phyloP scores from a whole-genome alignment of 441 rosid species.

The Bocquillonia castaneifolia region DNA sequence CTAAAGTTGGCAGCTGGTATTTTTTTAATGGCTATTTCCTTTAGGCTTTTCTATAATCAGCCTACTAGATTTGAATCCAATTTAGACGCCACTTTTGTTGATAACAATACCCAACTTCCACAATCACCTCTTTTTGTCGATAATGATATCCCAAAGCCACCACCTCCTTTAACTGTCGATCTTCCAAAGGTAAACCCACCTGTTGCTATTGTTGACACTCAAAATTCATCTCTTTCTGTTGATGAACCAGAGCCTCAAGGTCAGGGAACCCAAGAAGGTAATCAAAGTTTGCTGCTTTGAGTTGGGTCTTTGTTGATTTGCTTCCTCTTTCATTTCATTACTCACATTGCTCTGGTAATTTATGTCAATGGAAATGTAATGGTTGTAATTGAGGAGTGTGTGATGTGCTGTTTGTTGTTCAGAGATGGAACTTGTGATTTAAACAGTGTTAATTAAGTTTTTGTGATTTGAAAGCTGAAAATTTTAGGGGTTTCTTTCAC shows the following conservation, averaged over 20 bases:
- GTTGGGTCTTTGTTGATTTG: constrained; percentile 15
- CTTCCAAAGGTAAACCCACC: constrained; percentile 18
- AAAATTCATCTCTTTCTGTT: constrained; percentile 21
- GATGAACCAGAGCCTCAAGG: constrained; percentile 43
- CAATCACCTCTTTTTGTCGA: constrained; percentile 20
- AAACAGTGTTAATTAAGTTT: neutral
- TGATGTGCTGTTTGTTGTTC: neutral
- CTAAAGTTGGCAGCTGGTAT: constrained; percentile 45
- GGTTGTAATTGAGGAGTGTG: neutral
- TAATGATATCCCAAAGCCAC: constrained; percentile 30
- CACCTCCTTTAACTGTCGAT: neutral
- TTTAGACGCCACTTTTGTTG: constrained; percentile 36
- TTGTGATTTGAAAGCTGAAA: constrained; percentile 18
- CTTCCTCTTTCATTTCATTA: neutral
- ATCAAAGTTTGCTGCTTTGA: constrained; percentile 8
- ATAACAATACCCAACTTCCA: constrained; percentile 14
- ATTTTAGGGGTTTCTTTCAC: constrained; percentile 12
- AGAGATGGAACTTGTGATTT: constrained; percentile 19
- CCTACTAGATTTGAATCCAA: constrained; percentile 40
- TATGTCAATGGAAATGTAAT: neutral
- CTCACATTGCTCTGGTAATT: neutral
- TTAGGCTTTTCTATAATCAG: constrained; percentile 47
- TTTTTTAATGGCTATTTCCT: constrained; percentile 50
- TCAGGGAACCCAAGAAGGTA: constrained; percentile 49
- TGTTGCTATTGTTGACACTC: constrained; percentile 15